These are phyloP conservation scores for Circinella umbellata DNA, from an alignment of 371 early-diverging fungal genomes.

Conservation along the genomic window DNA sequence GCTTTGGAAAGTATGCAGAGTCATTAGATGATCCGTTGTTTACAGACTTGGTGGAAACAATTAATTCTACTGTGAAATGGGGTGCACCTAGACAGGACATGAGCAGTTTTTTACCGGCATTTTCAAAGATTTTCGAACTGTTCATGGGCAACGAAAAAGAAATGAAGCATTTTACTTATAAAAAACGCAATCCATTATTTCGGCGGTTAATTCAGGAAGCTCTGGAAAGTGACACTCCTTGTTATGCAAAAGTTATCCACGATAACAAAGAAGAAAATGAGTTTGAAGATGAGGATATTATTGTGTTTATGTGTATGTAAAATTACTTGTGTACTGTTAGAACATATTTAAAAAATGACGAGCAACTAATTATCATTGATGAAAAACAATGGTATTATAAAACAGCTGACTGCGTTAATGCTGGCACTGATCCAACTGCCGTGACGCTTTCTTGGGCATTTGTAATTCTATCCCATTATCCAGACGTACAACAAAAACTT, in stretches of 20 bases:
- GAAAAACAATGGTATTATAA: not conserved
- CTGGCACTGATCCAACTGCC: slow-evolving; percentile 28
- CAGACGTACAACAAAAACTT: slow-evolving; percentile 23
- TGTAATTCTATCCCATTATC: slow-evolving; percentile 26
- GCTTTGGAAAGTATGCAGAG: slow-evolving; percentile 9
- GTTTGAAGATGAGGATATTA: slow-evolving; percentile 21
- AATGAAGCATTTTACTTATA: not conserved
- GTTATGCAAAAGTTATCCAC: slow-evolving; percentile 12
- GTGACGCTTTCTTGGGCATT: slow-evolving; percentile 24
- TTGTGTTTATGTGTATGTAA: slow-evolving; percentile 22
- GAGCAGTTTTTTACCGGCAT: slow-evolving; percentile 15
- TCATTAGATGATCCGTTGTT: slow-evolving; percentile 16
- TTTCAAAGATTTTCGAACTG: slow-evolving; percentile 2
- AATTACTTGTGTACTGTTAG: not conserved
- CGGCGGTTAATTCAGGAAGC: slow-evolving; percentile 9
- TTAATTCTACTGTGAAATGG: not conserved
- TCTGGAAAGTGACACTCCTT: slow-evolving; percentile 1
- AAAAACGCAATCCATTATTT: slow-evolving; percentile 7
- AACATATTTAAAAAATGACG: too few species aligned
- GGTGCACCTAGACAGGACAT: slow-evolving; percentile 11
- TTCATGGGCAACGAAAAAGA: not conserved
- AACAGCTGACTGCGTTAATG: slow-evolving; percentile 20
- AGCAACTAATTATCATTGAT: too few species aligned
- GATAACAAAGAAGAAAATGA: slow-evolving; percentile 13
- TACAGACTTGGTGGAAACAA: not conserved